Conservation (phyloP, 495 filamentous ascomycete genomes). For the Talaromyces thailandensis region DNA sequence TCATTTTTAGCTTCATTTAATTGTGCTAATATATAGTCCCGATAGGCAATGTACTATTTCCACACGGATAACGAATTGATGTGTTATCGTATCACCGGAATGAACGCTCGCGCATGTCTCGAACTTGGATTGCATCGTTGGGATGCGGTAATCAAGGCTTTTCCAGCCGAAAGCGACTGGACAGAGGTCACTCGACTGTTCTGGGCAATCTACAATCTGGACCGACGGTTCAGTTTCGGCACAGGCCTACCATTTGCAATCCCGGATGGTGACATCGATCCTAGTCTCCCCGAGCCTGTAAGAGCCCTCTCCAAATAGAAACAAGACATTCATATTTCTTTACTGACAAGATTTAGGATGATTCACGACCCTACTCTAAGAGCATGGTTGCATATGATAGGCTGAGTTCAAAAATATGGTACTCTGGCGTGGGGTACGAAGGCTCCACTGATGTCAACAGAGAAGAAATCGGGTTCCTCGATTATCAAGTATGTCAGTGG, state of each 20-base stretch:
- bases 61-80: conserved; percentile 72
- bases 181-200: conserved; percentile 56
- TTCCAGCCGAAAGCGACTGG: conserved; percentile 51
- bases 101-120: conserved; percentile 65
- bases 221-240: conserved; percentile 73
- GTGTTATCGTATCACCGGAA: conserved; percentile 71
- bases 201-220: conserved; percentile 73
- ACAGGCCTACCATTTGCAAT: conserved; percentile 74
- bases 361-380: conserved; percentile 56
- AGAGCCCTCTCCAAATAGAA: no score
- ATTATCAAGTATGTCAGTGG: conserved; percentile 73
- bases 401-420: conserved; percentile 75
- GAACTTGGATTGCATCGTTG: conserved; percentile 73
- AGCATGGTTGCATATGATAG: conserved; percentile 72
- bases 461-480: conserved; percentile 64
- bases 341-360: conserved; percentile 39
- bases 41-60: conserved; percentile 74
- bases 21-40: background rate
- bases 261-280: conserved; percentile 78
- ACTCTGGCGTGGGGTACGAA: conserved; percentile 41
- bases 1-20: background rate
- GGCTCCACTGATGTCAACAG: conserved; percentile 44
- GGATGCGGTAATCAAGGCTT: conserved; percentile 59
- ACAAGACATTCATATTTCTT: background rate
- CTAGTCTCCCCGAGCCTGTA: conserved; percentile 67